Evolutionary conservation across 805 yeast species (phyloP).

Genomic region (Kodamaea kakaduensis): DNA sequence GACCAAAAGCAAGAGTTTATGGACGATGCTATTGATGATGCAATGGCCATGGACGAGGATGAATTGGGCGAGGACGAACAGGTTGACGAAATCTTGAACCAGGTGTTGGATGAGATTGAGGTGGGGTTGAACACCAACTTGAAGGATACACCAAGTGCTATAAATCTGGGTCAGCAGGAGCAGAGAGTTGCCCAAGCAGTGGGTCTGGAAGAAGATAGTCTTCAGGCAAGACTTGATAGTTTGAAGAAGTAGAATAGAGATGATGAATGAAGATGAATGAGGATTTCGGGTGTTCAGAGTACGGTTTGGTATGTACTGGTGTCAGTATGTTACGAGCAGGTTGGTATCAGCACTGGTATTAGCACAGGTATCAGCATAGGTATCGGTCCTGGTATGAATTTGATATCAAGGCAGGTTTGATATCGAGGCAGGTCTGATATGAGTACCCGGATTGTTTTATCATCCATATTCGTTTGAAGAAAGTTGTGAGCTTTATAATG

Average conservation of each 20-base stretch:
- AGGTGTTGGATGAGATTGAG: conserved; percentile 94
- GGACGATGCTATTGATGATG: conserved; percentile 97
- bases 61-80: conserved; percentile 83
- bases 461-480: too few relatives aligned
- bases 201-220: conserved; percentile 67
- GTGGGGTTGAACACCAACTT: conserved; percentile 62
- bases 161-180: conserved; percentile 34
- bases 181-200: conserved; percentile 51
- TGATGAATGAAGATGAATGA: not conserved
- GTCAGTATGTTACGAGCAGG: too few relatives aligned
- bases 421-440: too few relatives aligned
- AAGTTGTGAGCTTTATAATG: too few relatives aligned
- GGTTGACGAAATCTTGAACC: conserved; percentile 84
- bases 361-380: too few relatives aligned
- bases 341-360: too few relatives aligned
- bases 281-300: too few relatives aligned
- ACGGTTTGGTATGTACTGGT: too few relatives aligned
- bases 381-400: too few relatives aligned
- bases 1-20: conserved; percentile 98
- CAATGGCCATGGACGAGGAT: conserved; percentile 77
- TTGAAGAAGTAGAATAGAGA: conserved; percentile 47
- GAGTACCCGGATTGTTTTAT: too few relatives aligned
- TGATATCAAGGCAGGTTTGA: too few relatives aligned
- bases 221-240: conserved; percentile 85
- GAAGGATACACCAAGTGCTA: conserved; percentile 43